phyloP scores from a whole-genome alignment of 2,329 filamentous ascomycete genomes.

The Aspergillus pseudonomiae region DNA sequence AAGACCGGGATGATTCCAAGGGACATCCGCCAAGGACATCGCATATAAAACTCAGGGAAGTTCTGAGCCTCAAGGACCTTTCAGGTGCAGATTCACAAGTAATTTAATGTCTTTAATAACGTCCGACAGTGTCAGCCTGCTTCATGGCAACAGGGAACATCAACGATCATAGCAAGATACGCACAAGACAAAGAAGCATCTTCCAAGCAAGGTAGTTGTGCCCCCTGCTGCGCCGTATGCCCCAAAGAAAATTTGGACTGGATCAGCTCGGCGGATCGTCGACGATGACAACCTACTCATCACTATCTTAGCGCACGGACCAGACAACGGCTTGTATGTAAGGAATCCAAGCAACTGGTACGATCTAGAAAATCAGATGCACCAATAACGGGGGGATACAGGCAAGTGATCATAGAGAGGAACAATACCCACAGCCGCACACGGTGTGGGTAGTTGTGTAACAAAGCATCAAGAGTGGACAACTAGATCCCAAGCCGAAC shows the following conservation, averaged over 20 bases:
- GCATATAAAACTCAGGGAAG: slow-evolving; percentile 24
- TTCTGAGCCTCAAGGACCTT: slow-evolving; percentile 12
- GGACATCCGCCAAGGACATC: slow-evolving; percentile 42
- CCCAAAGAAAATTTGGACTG: slow-evolving; percentile 8
- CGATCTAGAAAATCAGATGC: slow-evolving; percentile 5
- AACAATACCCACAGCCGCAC: slow-evolving; percentile 1
- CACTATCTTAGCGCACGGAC: slow-evolving; percentile 13
- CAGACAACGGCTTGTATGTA: background rate
- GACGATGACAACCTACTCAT: slow-evolving; percentile 14
- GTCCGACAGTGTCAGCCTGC: slow-evolving; percentile 8
- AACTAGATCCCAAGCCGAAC: background rate
- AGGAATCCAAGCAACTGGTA: background rate
- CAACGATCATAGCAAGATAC: slow-evolving; percentile 8
- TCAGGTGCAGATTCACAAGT: slow-evolving; percentile 16
- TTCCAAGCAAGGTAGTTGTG: slow-evolving; percentile 12
- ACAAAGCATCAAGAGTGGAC: slow-evolving; percentile 5
- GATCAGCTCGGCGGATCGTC: slow-evolving; percentile 10
- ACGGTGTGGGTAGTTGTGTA: background rate
- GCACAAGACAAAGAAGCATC: slow-evolving; percentile 20
- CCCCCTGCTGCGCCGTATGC: slow-evolving; percentile 7
- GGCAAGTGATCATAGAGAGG: background rate
- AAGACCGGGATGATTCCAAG: slow-evolving; percentile 36
- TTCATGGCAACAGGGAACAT: background rate
- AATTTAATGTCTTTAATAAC: slow-evolving; percentile 12
- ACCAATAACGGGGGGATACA: background rate